phyloP scores from a whole-genome alignment of 2,329 filamentous ascomycete genomes.

The Fusarium euwallaceae region DNA sequence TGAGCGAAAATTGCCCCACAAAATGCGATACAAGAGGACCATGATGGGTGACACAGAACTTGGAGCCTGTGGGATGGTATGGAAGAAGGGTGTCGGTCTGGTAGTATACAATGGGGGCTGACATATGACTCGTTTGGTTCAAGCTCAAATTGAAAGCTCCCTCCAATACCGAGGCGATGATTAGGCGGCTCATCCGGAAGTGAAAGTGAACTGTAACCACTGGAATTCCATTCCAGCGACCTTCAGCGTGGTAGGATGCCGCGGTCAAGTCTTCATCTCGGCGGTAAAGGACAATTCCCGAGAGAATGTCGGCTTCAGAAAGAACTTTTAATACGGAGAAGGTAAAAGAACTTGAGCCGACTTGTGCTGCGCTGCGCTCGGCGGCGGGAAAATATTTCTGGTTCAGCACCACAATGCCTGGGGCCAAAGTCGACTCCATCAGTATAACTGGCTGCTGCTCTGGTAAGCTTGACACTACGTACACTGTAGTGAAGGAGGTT shows the following conservation, averaged over 20 bases:
- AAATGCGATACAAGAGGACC: conserved; percentile 7
- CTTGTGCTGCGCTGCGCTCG: conserved; percentile 7
- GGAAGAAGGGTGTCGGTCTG: conserved; percentile 11
- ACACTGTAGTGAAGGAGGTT: conserved; percentile 1
- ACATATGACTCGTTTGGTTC: not conserved
- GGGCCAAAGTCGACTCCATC: conserved; percentile 7
- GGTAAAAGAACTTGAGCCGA: conserved; percentile 10
- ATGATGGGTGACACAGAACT: conserved; percentile 6
- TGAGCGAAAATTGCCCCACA: conserved; percentile 5
- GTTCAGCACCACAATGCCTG: conserved; percentile 10
- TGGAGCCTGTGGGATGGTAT: not conserved
- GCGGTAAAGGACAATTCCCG: not conserved
- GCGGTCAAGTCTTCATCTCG: not conserved
- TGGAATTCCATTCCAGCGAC: conserved; percentile 2
- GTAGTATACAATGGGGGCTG: conserved; percentile 2
- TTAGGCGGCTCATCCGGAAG: conserved; percentile 5
- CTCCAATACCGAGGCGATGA: conserved; percentile 2
- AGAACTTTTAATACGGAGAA: conserved; percentile 5
- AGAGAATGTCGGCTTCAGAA: conserved; percentile 3
- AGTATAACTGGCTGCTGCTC: not conserved
- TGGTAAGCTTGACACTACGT: not conserved
- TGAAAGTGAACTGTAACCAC: conserved; percentile 7
- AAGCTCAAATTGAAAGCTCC: conserved; percentile 3
- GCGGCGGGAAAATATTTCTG: conserved; percentile 2
- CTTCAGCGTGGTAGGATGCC: conserved; percentile 3